Evolutionary conservation across 179 eudicot genomes (phyloP).

Genomic region (Drosera spatulata): DNA sequence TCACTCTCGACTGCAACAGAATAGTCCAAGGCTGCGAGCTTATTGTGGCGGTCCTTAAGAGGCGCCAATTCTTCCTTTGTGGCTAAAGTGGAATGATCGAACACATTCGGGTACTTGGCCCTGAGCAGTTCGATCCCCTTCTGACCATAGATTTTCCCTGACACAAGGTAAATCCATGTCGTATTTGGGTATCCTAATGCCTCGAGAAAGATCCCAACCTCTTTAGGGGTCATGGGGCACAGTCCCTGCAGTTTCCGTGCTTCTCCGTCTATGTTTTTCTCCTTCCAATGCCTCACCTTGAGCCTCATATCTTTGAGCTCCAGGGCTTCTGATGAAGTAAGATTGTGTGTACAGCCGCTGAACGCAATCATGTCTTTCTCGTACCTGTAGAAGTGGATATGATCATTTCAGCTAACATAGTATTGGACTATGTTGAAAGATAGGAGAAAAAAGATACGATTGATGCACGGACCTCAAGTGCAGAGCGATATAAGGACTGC

Average conservation of each 20-base stretch:
- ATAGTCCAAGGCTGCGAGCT: constrained; percentile 48
- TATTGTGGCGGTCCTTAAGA: constrained; percentile 16
- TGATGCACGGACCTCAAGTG: constrained; percentile 23
- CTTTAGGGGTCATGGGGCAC: constrained; percentile 57
- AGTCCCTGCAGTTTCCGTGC: constrained; percentile 27
- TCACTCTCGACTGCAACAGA: constrained; percentile 37
- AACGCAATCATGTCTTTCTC: constrained; percentile 61
- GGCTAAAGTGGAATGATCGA: constrained; percentile 16
- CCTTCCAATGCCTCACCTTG: constrained; percentile 36
- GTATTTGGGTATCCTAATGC: constrained; percentile 40
- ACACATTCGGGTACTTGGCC: constrained; percentile 26
- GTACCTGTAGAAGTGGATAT: constrained; percentile 18
- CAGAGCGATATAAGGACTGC: constrained; percentile 26
- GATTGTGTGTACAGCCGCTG: constrained; percentile 44
- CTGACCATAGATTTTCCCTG: constrained; percentile 42
- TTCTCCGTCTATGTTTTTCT: constrained; percentile 27
- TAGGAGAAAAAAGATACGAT: neutral
- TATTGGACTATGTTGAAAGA: neutral
- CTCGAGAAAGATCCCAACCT: constrained; percentile 35
- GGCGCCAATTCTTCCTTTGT: constrained; percentile 24
- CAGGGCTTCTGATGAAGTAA: constrained; percentile 21
- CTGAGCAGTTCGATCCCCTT: constrained; percentile 16
- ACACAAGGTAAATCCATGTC: constrained; percentile 40
- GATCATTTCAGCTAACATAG: neutral
- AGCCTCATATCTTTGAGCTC: constrained; percentile 32